These are phyloP conservation scores for Gymnopus androsaceus DNA, from an alignment of 1,284 basidiomycete genomes.

Conservation along the genomic window DNA sequence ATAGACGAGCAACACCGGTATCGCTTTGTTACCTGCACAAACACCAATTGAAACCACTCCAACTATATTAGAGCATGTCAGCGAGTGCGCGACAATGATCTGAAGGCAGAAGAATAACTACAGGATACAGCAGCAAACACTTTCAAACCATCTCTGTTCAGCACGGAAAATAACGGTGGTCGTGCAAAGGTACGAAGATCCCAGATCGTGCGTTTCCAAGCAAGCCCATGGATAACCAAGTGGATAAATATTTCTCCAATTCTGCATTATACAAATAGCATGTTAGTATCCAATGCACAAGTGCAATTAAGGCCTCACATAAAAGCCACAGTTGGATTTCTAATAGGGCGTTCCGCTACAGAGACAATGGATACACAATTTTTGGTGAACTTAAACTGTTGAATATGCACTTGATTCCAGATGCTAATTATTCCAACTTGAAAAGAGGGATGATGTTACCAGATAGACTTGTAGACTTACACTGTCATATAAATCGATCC, in stretches of 20 bases:
- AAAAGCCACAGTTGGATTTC: not conserved
- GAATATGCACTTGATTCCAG: not conserved
- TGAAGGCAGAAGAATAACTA: not conserved
- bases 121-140: not conserved
- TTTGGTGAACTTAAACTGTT: not conserved
- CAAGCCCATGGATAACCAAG: not conserved
- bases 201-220: conserved; percentile 5
- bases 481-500: too few species aligned
- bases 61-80: not conserved
- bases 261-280: not conserved
- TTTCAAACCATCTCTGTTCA: conserved; percentile 4
- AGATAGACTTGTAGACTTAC: not conserved
- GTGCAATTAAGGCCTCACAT: not conserved
- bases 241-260: not conserved
- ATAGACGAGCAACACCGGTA: not conserved
- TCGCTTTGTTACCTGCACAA: not conserved
- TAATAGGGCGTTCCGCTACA: not conserved
- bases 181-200: not conserved
- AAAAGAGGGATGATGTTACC: not conserved
- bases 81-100: not conserved
- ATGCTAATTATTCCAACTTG: not conserved
- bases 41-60: not conserved
- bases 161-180: not conserved
- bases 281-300: not conserved
- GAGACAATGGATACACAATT: not conserved